Conservation (phyloP, 1,139 yeast genomes). For the Suhomyces choctaworum region DNA sequence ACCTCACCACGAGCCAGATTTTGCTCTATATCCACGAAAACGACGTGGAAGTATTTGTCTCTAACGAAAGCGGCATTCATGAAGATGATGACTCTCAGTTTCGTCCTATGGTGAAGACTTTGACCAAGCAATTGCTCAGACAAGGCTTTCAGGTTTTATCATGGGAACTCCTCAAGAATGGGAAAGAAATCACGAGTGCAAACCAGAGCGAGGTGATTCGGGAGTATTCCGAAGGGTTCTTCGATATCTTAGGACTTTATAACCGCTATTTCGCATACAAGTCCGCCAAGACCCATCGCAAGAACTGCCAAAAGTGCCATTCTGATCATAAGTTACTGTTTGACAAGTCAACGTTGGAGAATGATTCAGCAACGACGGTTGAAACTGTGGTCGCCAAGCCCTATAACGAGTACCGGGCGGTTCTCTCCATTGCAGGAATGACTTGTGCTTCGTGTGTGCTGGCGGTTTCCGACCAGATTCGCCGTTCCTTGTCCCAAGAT, state of each 20-base stretch:
- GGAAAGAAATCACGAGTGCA: slow-evolving; percentile 15
- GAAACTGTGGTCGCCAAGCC: slow-evolving; percentile 33
- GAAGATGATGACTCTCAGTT: slow-evolving; percentile 6
- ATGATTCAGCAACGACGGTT: slow-evolving; percentile 13
- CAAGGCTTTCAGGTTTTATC: slow-evolving; percentile 35
- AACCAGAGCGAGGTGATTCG: neutral
- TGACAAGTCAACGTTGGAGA: slow-evolving; percentile 4
- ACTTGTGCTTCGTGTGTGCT: slow-evolving; percentile 62
- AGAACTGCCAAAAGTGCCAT: slow-evolving; percentile 36
- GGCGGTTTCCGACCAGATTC: slow-evolving; percentile 38
- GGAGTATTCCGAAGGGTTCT: slow-evolving; percentile 6
- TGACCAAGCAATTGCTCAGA: slow-evolving; percentile 24
- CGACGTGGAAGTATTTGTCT: slow-evolving; percentile 22
- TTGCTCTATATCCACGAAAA: slow-evolving; percentile 20
- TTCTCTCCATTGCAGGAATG: slow-evolving; percentile 63
- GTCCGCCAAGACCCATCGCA: slow-evolving; percentile 26
- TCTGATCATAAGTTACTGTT: slow-evolving; percentile 11
- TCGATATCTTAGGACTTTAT: slow-evolving; percentile 8
- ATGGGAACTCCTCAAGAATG: slow-evolving; percentile 33
- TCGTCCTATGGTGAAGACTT: slow-evolving; percentile 22
- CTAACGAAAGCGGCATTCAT: neutral
- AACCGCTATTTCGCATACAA: slow-evolving; percentile 8
- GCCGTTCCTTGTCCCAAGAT: slow-evolving; percentile 7
- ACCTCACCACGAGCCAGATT: slow-evolving; percentile 13
- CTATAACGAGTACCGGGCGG: slow-evolving; percentile 44